Evolutionary conservation across 495 filamentous ascomycete genomes (phyloP), one percentile per base, ranked within the genome.

Genomic region (Saxophila tyrrhenica): DNA sequence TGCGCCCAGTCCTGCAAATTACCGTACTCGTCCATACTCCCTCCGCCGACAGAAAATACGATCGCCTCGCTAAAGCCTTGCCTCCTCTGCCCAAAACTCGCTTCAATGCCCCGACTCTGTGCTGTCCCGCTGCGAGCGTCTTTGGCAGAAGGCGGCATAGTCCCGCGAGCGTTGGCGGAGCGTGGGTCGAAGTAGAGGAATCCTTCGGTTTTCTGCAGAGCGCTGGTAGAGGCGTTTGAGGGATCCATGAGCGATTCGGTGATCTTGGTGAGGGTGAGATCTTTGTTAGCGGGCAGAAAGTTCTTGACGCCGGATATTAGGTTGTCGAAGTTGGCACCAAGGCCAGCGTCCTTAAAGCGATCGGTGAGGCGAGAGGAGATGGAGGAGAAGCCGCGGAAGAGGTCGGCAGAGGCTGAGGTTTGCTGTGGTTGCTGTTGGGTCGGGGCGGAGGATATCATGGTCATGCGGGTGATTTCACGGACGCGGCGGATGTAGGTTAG

Each of bases 111-210:
- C 0, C 77, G 69, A 1, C 67, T 59, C 22, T 70, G 29, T 72
- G 71, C 32, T 58, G 65, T 48, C 55, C 69, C 63, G 54, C 71
- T 62, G 55, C 83, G 72, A 50, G 71, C 64, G 62, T 73, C 58
- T 56, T 67, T 65, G 61, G 62, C 70, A 22, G 49, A 54, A 67
- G 87, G 86, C 43, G 85, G 85, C 77, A 95, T 91, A n/a, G 84
- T 90, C 16, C 92, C 91, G 29, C 94, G 81, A 0, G 94, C 91
- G 62, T 92, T 94, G 21, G 91, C 84, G 60, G 84, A 91, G 41
- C 91, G 79, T 1, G 94, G 94, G 68, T 99, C 94, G 64, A 96
- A 97, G 73, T 96, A 97, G n/a, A 97, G 84, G 64, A 96, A 99
- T 62, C 85, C 85, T 64, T 99, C 94, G 3, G 94, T 97, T 73